These are phyloP conservation scores for Cladosporium cucumerinum DNA, from an alignment of 2,329 filamentous ascomycete genomes.

Conservation along the genomic window DNA sequence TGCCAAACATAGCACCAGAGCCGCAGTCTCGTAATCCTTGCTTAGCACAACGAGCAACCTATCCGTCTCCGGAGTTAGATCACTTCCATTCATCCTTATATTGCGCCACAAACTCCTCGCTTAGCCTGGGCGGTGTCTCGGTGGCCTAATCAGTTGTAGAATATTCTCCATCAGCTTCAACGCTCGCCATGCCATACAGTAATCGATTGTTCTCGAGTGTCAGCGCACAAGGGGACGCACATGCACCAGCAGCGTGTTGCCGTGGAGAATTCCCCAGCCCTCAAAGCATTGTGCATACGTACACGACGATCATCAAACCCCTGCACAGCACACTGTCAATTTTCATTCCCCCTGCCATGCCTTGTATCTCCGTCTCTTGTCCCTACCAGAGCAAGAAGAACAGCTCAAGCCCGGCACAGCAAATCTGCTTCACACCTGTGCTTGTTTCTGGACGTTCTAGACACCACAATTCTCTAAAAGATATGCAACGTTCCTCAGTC, in stretches of 20 bases:
- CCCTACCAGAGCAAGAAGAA: not conserved
- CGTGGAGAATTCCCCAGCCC: conserved; percentile 9
- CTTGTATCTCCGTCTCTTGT: conserved; percentile 4
- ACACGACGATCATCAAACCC: conserved; percentile 4
- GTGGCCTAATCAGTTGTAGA: no score
- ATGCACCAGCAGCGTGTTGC: not conserved
- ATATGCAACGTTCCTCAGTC: not conserved
- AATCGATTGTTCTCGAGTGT: not conserved
- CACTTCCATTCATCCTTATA: conserved; percentile 8
- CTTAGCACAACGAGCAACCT: conserved; percentile 15
- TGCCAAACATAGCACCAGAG: conserved; percentile 10
- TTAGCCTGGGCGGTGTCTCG: not conserved
- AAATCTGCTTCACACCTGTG: not conserved
- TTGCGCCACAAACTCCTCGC: conserved; percentile 5
- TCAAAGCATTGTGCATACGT: conserved; percentile 3
- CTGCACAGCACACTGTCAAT: not conserved
- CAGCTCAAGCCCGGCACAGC: not conserved
- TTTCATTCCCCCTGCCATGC: not conserved
- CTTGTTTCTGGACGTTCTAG: not conserved
- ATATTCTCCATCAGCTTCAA: not conserved
- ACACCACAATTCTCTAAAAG: not conserved
- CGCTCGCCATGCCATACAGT: not conserved
- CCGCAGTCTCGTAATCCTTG: conserved; percentile 12
- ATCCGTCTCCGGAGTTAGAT: conserved; percentile 13
- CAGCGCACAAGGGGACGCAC: not conserved